Base-by-base conservation (phyloP, 495 filamentous ascomycete genomes). In the Aspergillus saccharolyticus region DNA sequence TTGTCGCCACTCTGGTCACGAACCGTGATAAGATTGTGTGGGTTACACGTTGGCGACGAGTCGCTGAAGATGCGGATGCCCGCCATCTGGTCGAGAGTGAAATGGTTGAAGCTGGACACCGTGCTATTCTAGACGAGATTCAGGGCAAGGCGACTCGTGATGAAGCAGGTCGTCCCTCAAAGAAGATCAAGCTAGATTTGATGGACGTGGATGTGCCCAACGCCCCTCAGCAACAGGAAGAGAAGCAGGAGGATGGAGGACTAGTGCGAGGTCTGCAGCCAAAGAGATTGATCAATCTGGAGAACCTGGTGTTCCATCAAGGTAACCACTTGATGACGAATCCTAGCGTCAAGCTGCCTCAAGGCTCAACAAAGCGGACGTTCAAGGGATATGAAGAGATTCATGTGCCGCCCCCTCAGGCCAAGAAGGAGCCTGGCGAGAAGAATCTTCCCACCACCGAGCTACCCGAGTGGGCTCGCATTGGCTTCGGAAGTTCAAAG, bases 351-450 rank as follows among this genome's bases (percentile, higher is more conserved):
- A 90, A 88, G 60, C 81, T 97, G n/a, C 94, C 94, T 1, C 89
- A 96, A 65, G 94, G 95, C 21, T 96, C 95, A 1, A 96, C 88
- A 0, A 96, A 97, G 70, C 83, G 90, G 14, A 90, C 89, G 0
- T 96, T 96, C 74, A 97, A 97, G 71, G 94, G 95, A 24, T 99
- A 97, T 59, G 94, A 97, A 70, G 94, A 99, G 68, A 96, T 97
- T 56, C 94, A 97, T 66, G 91, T 99, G 16, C 94, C 95, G 1
- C 83, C 89, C 6, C 94, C 94, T 16, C 94, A 96, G 70, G 83
- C 85, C 51, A 90, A 87, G 54, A 82, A 77, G 53, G 90, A 95
- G 57, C 83, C 90, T 5, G 86, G 85, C 49, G 95, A 96, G 63
- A 81, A 80, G 53, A 84, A 84, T 50, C 86, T 96, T 48, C 89